Evolutionary conservation across 495 filamentous ascomycete genomes (phyloP).

Genomic region (Aspergillus affinis): DNA sequence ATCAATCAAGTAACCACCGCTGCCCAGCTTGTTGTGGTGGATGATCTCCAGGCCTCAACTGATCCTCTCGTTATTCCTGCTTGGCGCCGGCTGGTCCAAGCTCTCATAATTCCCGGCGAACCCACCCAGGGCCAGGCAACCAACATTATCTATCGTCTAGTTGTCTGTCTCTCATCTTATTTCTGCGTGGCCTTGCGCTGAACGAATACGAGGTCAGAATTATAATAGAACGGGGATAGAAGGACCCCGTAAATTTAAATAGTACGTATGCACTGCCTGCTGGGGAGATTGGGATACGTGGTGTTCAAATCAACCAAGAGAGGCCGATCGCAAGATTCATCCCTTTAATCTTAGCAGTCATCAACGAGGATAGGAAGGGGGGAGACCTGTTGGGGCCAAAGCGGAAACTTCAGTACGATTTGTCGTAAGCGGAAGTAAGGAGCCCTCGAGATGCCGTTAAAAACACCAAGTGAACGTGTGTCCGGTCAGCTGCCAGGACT

Average conservation of each 20-base stretch:
- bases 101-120: constrained; percentile 7
- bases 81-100: neutral
- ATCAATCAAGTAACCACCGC: too few relatives aligned
- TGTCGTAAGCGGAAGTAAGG: neutral
- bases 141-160: neutral
- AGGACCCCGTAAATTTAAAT: neutral
- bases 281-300: neutral
- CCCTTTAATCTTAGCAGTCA: constrained; percentile 1
- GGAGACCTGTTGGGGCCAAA: constrained; percentile 5
- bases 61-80: neutral
- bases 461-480: constrained; percentile 7
- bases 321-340: neutral
- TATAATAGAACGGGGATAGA: neutral
- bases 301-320: neutral
- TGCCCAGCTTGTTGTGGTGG: too few relatives aligned
- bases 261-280: constrained; percentile 1
- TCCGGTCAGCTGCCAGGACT: constrained; percentile 4
- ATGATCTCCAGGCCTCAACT: neutral
- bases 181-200: neutral
- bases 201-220: constrained; percentile 8
- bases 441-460: neutral
- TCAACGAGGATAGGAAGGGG: neutral
- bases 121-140: constrained; percentile 5
- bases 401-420: neutral
- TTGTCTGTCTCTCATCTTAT: neutral